phyloP scores from a whole-genome alignment of 2,329 filamentous ascomycete genomes.

The Diaporthe ampelina region DNA sequence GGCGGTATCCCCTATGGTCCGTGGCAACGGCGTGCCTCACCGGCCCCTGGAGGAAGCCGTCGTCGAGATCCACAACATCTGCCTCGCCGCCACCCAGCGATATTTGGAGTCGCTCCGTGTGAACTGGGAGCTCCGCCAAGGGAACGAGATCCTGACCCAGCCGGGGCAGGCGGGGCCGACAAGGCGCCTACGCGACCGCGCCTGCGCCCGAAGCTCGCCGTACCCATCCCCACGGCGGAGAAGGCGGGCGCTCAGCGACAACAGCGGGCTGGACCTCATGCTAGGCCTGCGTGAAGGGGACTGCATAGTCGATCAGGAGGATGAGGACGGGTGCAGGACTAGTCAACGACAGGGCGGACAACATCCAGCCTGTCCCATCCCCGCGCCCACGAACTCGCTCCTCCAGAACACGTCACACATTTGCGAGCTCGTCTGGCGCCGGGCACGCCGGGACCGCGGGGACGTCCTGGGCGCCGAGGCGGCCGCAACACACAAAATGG shows the following conservation, averaged over 20 bases:
- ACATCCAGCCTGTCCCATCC: constrained; percentile 35
- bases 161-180: background rate
- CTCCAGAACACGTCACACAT: constrained; percentile 50
- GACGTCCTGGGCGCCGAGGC: constrained; percentile 49
- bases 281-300: background rate
- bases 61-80: constrained; percentile 44
- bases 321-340: no score
- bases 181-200: background rate
- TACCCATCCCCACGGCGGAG: background rate
- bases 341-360: background rate
- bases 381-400: constrained; percentile 45
- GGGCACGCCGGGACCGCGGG: constrained; percentile 49
- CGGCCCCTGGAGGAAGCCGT: constrained; percentile 21
- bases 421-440: constrained; percentile 50
- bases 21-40: background rate
- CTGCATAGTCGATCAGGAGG: background rate
- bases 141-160: background rate
- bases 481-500: constrained; percentile 49
- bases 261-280: background rate
- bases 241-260: constrained; percentile 27
- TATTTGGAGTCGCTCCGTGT: constrained; percentile 44
- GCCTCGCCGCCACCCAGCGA: constrained; percentile 44
- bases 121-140: constrained; percentile 44
- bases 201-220: constrained; percentile 9
- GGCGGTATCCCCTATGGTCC: background rate